Evolutionary conservation across 1,139 yeast genomes (phyloP), one percentile per base, ranked within the genome.

Genomic region (Sugiyamaella pinicola): DNA sequence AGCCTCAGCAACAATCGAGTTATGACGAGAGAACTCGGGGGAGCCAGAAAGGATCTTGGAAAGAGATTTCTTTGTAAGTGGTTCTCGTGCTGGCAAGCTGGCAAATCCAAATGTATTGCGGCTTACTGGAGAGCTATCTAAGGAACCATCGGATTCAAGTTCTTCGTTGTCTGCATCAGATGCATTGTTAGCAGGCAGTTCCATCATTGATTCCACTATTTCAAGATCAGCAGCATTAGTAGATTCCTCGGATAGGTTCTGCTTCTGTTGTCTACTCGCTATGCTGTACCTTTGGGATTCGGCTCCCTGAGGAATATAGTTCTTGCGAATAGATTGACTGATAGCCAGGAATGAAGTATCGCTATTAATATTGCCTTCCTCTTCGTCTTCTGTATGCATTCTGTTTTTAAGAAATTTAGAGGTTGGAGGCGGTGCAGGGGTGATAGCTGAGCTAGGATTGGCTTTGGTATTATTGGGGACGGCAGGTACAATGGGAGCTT

Each of bases 11-110:
- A 53, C 33, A 46, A 29, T 46, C 39, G 47, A 17, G 55, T 55
- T 51, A 49, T 55, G 15, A 35, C 42, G 22, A 49, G 49, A n/a
- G 54, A 46, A 9, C 50, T 53, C 44, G 48, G 38, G 46, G 52
- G 54, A 40, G 53, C 57, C 47, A 55, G 58, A 47, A 55, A 62
- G 42, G 47, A 58, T 51, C 56, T 61, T 56, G 39, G 60, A 53
- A 60, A 66, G 61, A 3, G 74, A 69, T 50, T 71, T 74, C 29
- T 74, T 71, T 0, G 75, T 71, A 34, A 76, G 58, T 0, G 80
- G 80, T 29, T 72, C 78, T 55, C 77, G 67, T 6, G 73, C 71
- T 0, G 81, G 81, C 44, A 77, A 62, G 18, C 75, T 67, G 1
- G 78, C 77, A 65, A 76, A 76, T 8, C 76, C 66, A 66, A 72